Evolutionary conservation across 2,329 filamentous ascomycete genomes (phyloP).

Genomic region (Diaporthe aspalathi): DNA sequence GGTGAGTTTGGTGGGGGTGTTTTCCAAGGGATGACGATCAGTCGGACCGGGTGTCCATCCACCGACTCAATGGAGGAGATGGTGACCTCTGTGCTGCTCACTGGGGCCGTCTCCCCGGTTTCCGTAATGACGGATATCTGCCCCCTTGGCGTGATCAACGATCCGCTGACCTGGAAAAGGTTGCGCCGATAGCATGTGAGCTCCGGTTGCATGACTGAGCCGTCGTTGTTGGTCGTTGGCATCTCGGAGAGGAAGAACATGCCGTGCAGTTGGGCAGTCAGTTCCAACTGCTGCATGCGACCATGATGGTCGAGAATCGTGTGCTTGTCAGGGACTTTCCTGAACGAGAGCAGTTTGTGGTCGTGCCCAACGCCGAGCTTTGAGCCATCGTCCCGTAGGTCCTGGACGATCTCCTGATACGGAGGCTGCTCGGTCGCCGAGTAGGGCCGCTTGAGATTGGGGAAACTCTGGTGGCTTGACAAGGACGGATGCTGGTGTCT

Average conservation of each 20-base stretch:
- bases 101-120: constrained; percentile 84
- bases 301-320: constrained; percentile 70
- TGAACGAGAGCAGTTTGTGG: constrained; percentile 70
- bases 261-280: constrained; percentile 81
- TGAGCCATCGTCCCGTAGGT: constrained; percentile 68
- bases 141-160: constrained; percentile 81
- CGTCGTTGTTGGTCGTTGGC: constrained; percentile 71
- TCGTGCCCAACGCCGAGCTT: constrained; percentile 69
- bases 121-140: constrained; percentile 86
- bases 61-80: constrained; percentile 96
- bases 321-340: constrained; percentile 67
- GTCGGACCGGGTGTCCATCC: constrained; percentile 89
- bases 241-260: constrained; percentile 92
- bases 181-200: constrained; percentile 96
- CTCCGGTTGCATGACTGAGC: constrained; percentile 75
- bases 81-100: constrained; percentile 84
- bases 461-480: constrained; percentile 63
- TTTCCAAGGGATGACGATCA: constrained; percentile 98
- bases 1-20: constrained; percentile 84
- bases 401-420: constrained; percentile 71
- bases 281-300: constrained; percentile 69
- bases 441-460: constrained; percentile 68
- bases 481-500: constrained; percentile 61
- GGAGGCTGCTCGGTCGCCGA: constrained; percentile 66
- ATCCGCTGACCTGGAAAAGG: constrained; percentile 94